Evolutionary conservation across 192 early-diverging fungal genomes (phyloP), one percentile per base, ranked within the genome.

Genomic region (Gigaspora rosea): DNA sequence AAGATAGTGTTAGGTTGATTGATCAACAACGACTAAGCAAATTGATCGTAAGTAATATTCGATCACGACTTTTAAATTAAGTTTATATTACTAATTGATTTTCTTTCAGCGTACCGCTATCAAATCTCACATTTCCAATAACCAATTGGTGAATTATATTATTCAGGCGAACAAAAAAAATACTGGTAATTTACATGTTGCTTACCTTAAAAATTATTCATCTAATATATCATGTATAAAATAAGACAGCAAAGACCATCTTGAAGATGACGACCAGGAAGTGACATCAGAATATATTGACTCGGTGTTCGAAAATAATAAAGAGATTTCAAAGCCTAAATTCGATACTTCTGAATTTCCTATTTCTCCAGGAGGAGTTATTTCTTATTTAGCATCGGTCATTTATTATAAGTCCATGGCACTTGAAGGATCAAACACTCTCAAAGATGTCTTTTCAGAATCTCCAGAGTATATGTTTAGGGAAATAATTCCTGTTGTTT

Each of bases 351-450:
- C n/a, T 52, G 70, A 71, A 15, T 36, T 32, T 36, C 35, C 49
- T 71, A 71, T 71, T 56, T 32, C 51, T 8, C 8, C 50, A 12
- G 35, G 32, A 10, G 48, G 49, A 10, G 18, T 71, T 18, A 11
- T 71, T 8, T 10, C 22, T 8, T 71, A 52, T 41, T 3, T 71
- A 6, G 70, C 70, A 56, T 32, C 36, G 4, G 32, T 56, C 18
- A 71, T 71, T 13, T 71, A 51, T 56, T 54, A 56, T 32, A n/a
- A 71, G 41, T 66, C n/a, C 41, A 66, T 66, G 48, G 15, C 22
- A 12, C 50, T 35, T 32, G 50, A 36, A 4, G 27, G 16, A 3
- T 51, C 50, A 1, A 56, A 15, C 10, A 15, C 20, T 47, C 16
- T 52, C 6, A 51, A 54, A n/a, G 5, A 16, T 33, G 22, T 56